Conservation (phyloP, 805 yeast genomes). For the Ogataea thermomethanolica region DNA sequence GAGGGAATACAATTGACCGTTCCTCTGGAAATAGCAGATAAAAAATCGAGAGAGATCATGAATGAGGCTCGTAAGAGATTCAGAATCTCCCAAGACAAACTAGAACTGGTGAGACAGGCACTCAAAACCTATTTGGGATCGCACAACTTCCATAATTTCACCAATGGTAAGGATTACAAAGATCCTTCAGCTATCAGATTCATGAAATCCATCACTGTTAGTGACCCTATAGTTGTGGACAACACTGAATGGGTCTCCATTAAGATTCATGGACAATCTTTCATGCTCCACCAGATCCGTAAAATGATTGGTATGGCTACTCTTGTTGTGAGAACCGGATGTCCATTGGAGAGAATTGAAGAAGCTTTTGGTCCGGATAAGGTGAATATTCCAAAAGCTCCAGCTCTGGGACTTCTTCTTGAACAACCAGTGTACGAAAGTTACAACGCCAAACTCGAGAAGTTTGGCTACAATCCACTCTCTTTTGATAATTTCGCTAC, state of each 20-base stretch:
- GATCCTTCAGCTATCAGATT: conserved; percentile 83
- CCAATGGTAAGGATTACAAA: conserved; percentile 55
- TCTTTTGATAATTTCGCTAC: conserved; percentile 61
- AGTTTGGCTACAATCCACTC: conserved; percentile 74
- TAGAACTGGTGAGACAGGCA: conserved; percentile 61
- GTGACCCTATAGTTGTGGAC: conserved; percentile 87
- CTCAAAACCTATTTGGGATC: conserved; percentile 77
- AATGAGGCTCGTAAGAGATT: conserved; percentile 63
- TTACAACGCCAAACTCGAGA: conserved; percentile 66
- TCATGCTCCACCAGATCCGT: conserved; percentile 96
- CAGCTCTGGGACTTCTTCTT: conserved; percentile 85
- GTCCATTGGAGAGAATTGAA: conserved; percentile 69
- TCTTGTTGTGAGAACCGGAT: conserved; percentile 78
- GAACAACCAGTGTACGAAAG: conserved; percentile 92
- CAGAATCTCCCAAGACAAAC: conserved; percentile 60
- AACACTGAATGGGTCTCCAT: conserved; percentile 96
- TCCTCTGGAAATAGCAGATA: conserved; percentile 34
- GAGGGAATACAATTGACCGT: conserved; percentile 37
- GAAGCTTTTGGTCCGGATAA: conserved; percentile 74
- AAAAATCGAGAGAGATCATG: conserved; percentile 59
- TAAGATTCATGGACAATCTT: conserved; percentile 96
- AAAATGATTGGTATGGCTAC: conserved; percentile 97
- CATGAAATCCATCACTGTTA: conserved; percentile 74
- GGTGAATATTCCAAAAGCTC: conserved; percentile 94
- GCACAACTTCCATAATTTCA: conserved; percentile 68